phyloP scores from a whole-genome alignment of 2,329 filamentous ascomycete species.

The Sporothrix humicola region DNA sequence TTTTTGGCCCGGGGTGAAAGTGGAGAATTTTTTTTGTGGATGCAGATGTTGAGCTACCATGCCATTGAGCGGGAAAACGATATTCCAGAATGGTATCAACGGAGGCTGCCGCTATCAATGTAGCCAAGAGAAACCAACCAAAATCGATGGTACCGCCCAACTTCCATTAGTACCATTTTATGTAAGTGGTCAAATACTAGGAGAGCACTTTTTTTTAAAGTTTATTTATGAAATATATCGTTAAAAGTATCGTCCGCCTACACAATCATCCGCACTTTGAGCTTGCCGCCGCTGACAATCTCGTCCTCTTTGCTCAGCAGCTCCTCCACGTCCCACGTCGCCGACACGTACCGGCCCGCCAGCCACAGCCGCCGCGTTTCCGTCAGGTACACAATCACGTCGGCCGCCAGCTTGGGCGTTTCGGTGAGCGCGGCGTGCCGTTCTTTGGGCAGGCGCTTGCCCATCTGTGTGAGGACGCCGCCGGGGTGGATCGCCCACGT shows the following conservation, averaged over 20 bases:
- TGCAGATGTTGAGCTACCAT: too few relatives aligned
- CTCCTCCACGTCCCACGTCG: conserved; percentile 40
- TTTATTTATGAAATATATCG: background rate
- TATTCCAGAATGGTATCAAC: too few relatives aligned
- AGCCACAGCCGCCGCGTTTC: conserved; percentile 39
- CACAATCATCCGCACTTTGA: conserved; percentile 38
- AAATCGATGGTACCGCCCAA: too few relatives aligned
- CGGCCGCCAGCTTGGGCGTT: conserved; percentile 38
- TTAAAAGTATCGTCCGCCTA: conserved; percentile 5
- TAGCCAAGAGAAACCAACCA: too few relatives aligned
- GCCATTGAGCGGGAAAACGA: too few relatives aligned
- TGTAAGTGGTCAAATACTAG: too few relatives aligned
- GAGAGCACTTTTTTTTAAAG: too few relatives aligned
- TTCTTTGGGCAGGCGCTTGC: conserved; percentile 44
- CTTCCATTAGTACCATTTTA: too few relatives aligned
- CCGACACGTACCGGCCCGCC: conserved; percentile 38
- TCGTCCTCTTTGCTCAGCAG: conserved; percentile 38
- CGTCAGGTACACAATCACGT: conserved; percentile 40
- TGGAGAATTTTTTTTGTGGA: too few relatives aligned
- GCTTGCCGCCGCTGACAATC: conserved; percentile 36
- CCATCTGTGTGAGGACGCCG: conserved; percentile 52
- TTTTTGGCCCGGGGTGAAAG: too few relatives aligned
- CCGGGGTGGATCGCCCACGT: conserved; percentile 55
- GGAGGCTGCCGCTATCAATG: too few relatives aligned
- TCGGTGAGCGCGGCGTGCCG: conserved; percentile 36